A percentile compares a stretch with the other conserved stretches of the same genome.
These are phyloP conservation scores for Prunella vulgaris DNA, from an alignment of 257 asterid species.

Conservation along the genomic window DNA sequence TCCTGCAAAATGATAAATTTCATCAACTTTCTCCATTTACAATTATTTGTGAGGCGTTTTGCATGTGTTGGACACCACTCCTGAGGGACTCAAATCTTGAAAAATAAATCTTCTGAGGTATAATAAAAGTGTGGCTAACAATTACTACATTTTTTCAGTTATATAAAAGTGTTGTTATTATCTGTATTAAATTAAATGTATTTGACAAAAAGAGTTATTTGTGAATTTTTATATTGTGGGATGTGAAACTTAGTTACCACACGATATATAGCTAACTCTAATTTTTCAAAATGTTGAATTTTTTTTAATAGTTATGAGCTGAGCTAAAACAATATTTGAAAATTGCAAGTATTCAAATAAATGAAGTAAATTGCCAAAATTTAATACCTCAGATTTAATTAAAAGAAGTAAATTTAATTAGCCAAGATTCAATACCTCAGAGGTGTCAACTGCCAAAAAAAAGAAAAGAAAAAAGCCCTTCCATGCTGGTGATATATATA, in stretches of 20 bases:
- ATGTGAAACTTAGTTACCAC: no score
- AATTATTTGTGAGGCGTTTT: neutral
- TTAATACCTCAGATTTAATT: neutral
- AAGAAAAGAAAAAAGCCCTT: neutral
- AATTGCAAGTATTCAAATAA: no score
- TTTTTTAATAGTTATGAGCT: no score
- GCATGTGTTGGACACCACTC: neutral
- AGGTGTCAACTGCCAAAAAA: neutral
- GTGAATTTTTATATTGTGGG: neutral
- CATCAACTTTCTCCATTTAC: neutral
- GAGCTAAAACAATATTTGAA: no score
- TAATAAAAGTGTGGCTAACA: no score
- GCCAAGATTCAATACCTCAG: neutral
- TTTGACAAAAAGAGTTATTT: neutral
- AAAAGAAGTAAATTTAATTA: no score
- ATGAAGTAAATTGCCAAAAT: neutral
- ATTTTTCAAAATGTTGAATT: no score
- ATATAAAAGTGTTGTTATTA: no score
- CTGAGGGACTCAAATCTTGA: neutral
- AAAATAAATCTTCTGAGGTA: no score
- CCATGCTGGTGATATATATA: no score
- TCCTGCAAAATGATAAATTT: slow-evolving; percentile 33
- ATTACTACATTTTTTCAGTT: no score
- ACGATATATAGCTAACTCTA: no score
- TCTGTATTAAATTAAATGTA: neutral